phyloP scores from a whole-genome alignment of 1,284 basidiomycete species.

The Vanrija sp. region DNA sequence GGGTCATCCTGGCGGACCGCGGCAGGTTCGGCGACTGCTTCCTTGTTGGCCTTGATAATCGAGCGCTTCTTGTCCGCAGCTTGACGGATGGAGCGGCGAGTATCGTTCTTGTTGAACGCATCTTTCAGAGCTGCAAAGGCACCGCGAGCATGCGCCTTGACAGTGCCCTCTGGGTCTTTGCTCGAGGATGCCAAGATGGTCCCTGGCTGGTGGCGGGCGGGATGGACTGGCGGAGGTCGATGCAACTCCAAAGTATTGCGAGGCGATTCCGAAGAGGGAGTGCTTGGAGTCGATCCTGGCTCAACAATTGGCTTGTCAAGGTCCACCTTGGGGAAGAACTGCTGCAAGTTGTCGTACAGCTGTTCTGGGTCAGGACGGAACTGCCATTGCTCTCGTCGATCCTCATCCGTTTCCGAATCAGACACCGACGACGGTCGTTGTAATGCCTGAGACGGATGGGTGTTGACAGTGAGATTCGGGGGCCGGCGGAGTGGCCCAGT shows the following conservation, averaged over 20 bases:
- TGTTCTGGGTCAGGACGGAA: constrained; percentile 83
- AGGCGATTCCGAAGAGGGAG: constrained; percentile 48
- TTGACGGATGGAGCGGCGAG: constrained; percentile 73
- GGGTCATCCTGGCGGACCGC: constrained; percentile 53
- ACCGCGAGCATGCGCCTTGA: background rate
- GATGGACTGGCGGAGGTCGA: constrained; percentile 12
- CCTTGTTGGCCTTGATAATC: constrained; percentile 39
- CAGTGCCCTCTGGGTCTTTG: background rate
- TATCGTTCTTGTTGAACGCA: constrained; percentile 52
- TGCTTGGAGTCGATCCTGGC: constrained; percentile 58
- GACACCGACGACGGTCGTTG: background rate
- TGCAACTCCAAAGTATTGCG: constrained; percentile 11
- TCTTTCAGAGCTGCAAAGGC: background rate
- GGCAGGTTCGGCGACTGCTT: too few species aligned
- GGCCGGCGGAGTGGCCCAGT: constrained; percentile 18
- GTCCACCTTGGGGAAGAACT: constrained; percentile 95
- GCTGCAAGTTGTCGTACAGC: constrained; percentile 87
- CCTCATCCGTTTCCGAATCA: background rate
- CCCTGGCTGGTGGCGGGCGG: background rate
- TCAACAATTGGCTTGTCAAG: constrained; percentile 95
- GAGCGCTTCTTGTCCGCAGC: constrained; percentile 58
- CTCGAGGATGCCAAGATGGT: background rate
- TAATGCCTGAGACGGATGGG: constrained; percentile 5
- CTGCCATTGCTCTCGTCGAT: constrained; percentile 6
- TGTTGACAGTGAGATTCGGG: constrained; percentile 34